Base-by-base conservation (phyloP, 345 rosid genomes). In the Litchi chinensis region DNA sequence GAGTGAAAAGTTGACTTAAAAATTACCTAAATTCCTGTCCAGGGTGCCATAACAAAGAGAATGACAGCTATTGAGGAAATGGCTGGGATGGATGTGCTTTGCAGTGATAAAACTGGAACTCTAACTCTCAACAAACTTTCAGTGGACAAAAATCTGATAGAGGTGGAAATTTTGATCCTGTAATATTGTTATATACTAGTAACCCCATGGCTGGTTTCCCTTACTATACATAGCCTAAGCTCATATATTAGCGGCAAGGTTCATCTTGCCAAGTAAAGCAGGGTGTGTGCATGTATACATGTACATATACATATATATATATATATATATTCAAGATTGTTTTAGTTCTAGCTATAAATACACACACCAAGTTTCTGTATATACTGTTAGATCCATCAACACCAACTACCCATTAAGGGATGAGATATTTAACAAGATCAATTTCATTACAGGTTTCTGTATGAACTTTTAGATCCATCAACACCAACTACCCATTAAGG, bases 61-160 rank as follows among this genome's bases (percentile, higher is more conserved):
- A 95, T 95, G 98, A 92, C 98, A 48, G 97, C 98, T 18, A 95
- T 95, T 60, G 98, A 93, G 84, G 98, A 95, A 87, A 95, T 95
- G 98, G 96, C 97, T 4, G 98, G 98, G 26, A 94, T 94, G 98
- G 98, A 94, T 89, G 97, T 94, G 80, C 82, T 95, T 22, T 95
- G 98, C 80, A 93, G 98, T 82, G 98, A 95, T 83, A 95, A 95
- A 87, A 95, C 97, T 0, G 95, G 98, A 80, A 95, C 98, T 79
- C 85, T 91, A 63, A 95, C 98, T 24, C 95, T 93, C 16, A 95
- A 95, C 90, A 95, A 95, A 84, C 94, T 95, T 26, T 89, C 98
- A 1, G 97, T 95, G 40, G 98, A 95, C 77, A 90, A 90, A 70
- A 83, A 74, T 83, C 76, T 92, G 70, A 89, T 95, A n/a, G 98